Percentiles rank a stretch among this genome's conserved stretches.
phyloP scores from a whole-genome alignment of 257 asterid genomes.

The Primulina huaijiensis region DNA sequence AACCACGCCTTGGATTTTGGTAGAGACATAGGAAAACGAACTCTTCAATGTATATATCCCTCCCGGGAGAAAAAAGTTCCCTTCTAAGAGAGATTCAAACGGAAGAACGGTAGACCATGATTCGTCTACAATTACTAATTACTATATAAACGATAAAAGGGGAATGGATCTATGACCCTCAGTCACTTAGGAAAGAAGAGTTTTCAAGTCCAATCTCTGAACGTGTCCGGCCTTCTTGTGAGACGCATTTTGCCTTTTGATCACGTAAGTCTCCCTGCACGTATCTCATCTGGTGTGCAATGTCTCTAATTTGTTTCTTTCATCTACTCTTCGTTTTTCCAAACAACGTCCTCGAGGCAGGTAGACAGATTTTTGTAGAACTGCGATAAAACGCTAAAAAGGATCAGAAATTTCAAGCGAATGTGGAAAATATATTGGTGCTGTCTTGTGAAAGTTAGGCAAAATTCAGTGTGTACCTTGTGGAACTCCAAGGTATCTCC shows the following conservation, averaged over 20 bases:
- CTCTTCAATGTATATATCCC: background rate
- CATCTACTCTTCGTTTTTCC: conserved; percentile 77
- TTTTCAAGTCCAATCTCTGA: background rate
- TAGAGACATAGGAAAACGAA: background rate
- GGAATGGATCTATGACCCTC: background rate
- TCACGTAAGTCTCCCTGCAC: background rate
- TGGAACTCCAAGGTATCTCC: conserved; percentile 84
- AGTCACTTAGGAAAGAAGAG: background rate
- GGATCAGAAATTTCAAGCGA: background rate
- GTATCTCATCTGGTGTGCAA: background rate
- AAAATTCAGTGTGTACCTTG: conserved; percentile 45
- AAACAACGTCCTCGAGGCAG: conserved; percentile 75
- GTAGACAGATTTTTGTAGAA: conserved; percentile 82
- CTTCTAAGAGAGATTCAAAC: conserved; percentile 17
- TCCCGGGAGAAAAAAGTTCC: conserved; percentile 24
- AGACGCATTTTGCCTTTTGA: background rate
- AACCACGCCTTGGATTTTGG: conserved; percentile 4
- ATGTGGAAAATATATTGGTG: background rate
- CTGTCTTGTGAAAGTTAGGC: background rate
- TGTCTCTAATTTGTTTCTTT: conserved; percentile 41
- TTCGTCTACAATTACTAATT: background rate
- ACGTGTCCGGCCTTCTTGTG: background rate
- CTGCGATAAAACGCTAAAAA: conserved; percentile 37
- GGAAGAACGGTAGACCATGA: conserved; percentile 17
- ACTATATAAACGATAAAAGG: too few relatives aligned